phyloP scores from a whole-genome alignment of 805 yeast species.

The Candida sanyiensis region DNA sequence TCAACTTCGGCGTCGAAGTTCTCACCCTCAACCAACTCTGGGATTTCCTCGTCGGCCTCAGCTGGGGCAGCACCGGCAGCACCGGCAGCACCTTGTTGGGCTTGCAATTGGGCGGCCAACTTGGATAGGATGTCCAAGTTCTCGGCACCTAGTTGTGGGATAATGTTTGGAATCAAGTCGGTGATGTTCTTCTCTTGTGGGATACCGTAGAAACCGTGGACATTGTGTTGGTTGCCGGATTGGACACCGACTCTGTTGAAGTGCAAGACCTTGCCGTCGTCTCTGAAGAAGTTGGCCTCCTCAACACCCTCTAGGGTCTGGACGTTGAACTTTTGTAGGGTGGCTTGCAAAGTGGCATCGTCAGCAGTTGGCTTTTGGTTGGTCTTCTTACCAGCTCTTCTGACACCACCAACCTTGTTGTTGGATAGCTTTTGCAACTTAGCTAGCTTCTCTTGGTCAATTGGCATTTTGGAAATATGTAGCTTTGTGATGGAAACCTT shows the following conservation, averaged over 20 bases:
- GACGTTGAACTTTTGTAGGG: constrained; percentile 84
- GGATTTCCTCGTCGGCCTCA: constrained; percentile 51
- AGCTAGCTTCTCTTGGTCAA: constrained; percentile 92
- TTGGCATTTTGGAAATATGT: constrained; percentile 51
- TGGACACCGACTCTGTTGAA: constrained; percentile 96
- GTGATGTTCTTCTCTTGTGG: constrained; percentile 89
- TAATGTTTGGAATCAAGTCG: constrained; percentile 88
- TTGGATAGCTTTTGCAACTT: constrained; percentile 81
- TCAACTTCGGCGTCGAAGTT: constrained; percentile 43
- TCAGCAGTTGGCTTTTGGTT: constrained; percentile 65
- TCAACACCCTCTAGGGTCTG: constrained; percentile 85
- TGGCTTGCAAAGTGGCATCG: constrained; percentile 85
- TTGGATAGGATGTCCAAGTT: constrained; percentile 83
- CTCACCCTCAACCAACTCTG: constrained; percentile 82
- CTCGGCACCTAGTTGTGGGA: constrained; percentile 95
- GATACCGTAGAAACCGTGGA: constrained; percentile 91
- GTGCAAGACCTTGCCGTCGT: constrained; percentile 93
- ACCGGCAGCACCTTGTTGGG: constrained; percentile 41
- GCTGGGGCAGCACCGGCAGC: constrained; percentile 42
- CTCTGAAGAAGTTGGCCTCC: constrained; percentile 97
- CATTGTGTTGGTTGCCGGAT: constrained; percentile 84
- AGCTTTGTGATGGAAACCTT: not conserved
- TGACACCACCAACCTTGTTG: constrained; percentile 80
- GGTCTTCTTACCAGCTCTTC: constrained; percentile 86
- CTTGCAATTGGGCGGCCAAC: constrained; percentile 84